Base-by-base conservation (phyloP, 108 stramenopile species). In the Halocafeteria seosinensis region DNA sequence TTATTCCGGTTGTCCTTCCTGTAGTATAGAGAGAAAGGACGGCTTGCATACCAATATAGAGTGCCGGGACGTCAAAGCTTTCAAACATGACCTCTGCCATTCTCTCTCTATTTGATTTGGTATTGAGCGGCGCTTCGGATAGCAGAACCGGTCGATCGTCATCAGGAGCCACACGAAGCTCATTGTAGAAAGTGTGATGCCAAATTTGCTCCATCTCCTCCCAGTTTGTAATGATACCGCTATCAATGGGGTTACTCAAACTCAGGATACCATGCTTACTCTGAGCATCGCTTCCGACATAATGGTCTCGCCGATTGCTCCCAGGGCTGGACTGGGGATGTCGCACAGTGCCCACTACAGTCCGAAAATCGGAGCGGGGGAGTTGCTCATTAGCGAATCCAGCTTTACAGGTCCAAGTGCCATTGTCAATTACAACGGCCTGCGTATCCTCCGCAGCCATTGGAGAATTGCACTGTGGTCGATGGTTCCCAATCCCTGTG, bases 41-140 rank as follows among this genome's bases (percentile, higher is more conserved):
- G 52, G 94, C 94, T 82, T 98, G 97, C 71, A 95, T 94, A 81
- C 91, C 93, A 37, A 98, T 91, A 71, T 98, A 98, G 93, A 95
- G 95, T 64, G 94, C 97, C 33, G 97, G 97, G 36, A 98, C 94
- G 74, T 94, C 95, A 88, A 98, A 98, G 13, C 92, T 95, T 81
- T 98, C 97, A 76, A 98, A 98, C 94, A 98, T 98, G 85, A 98
- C 95, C 79, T 95, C 92, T 50, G 94, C 94, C 92, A 94, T 98
- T 66, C 92, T 84, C 76, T 98, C 97, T 50, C 94, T 79, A 84
- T 98, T 98, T 50, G 91, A 91, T 89, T 95, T 95, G 76, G 97
- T 93, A 80, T 95, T 98, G 77, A 93, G 87, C 47, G 94, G 94
- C 34, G 97, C 92, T 80, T 98, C 94, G 29, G 97, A 96, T 52